Evolutionary conservation across 2,329 filamentous ascomycete species (phyloP).

Genomic region (Aureobasidium lini): DNA sequence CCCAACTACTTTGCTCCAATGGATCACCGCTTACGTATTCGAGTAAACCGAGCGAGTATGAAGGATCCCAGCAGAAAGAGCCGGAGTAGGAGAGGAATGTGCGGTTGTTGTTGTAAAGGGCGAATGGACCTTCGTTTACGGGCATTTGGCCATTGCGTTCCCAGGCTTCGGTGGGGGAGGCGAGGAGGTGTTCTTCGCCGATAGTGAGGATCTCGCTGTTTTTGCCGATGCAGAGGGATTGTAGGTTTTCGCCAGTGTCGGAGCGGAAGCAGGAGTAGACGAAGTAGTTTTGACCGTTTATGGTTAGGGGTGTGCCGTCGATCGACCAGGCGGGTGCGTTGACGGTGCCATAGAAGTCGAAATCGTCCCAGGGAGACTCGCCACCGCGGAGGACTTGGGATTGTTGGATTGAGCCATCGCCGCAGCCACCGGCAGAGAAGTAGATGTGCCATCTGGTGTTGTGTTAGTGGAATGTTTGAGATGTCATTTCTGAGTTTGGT

Average conservation of each 20-base stretch:
- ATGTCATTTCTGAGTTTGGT: not conserved
- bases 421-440: constrained; percentile 44
- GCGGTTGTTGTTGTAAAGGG: constrained; percentile 46
- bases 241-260: constrained; percentile 30
- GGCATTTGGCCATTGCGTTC: constrained; percentile 40
- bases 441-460: constrained; percentile 43
- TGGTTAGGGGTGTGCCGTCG: constrained; percentile 46
- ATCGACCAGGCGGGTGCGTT: constrained; percentile 43
- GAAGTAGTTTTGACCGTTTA: constrained; percentile 44
- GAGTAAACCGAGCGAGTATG: constrained; percentile 48
- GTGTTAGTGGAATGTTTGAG: not conserved
- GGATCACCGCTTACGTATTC: constrained; percentile 49
- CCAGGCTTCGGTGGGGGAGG: constrained; percentile 44
- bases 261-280: constrained; percentile 46
- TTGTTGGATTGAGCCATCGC: constrained; percentile 40
- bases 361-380: constrained; percentile 45
- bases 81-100: constrained; percentile 50
- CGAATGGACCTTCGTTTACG: constrained; percentile 50
- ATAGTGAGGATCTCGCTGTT: constrained; percentile 36
- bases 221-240: constrained; percentile 35
- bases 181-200: constrained; percentile 44
- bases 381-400: constrained; percentile 48
- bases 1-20: constrained; percentile 39
- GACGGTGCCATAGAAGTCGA: constrained; percentile 43
- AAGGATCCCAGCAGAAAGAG: constrained; percentile 49